Percentiles rank a stretch among this genome's conserved stretches.
phyloP scores from a whole-genome alignment of 129 eudicot species.

The Saposhnikovia divaricata region DNA sequence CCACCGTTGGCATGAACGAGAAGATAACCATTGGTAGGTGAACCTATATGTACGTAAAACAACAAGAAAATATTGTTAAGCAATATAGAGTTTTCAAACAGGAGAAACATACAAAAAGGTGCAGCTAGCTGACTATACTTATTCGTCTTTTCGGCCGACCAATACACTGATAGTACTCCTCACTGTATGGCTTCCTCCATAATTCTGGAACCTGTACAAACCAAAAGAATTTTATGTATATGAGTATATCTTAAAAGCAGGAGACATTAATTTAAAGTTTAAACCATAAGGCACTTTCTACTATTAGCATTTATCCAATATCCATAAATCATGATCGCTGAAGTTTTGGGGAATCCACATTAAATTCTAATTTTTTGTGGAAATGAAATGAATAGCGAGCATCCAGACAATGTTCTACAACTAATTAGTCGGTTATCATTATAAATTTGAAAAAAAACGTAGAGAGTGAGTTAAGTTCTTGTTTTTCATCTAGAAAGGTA shows the following conservation, averaged over 20 bases:
- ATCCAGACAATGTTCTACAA: background rate
- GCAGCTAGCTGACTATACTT: constrained; percentile 22
- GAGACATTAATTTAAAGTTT: background rate
- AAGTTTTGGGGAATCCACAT: background rate
- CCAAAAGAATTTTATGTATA: background rate
- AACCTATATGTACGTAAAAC: constrained; percentile 20
- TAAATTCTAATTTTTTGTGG: background rate
- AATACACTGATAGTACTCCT: constrained; percentile 53
- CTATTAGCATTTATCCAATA: background rate
- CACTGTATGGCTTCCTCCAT: constrained; percentile 84
- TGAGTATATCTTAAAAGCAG: background rate
- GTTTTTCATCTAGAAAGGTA: background rate
- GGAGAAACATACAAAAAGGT: background rate
- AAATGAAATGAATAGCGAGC: background rate
- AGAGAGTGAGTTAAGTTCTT: background rate
- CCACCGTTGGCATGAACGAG: constrained; percentile 94
- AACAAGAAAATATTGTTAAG: background rate
- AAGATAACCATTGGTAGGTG: constrained; percentile 71
- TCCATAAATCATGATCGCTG: too few relatives aligned
- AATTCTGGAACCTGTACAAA: constrained; percentile 52
- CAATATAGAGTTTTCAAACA: background rate
- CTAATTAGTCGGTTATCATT: too few relatives aligned
- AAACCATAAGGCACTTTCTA: background rate
- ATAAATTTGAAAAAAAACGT: too few relatives aligned
- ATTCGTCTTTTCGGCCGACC: constrained; percentile 50